Evolutionary conservation across 2,329 filamentous ascomycete genomes (phyloP).

Genomic region (Microthyrium microscopicum): DNA sequence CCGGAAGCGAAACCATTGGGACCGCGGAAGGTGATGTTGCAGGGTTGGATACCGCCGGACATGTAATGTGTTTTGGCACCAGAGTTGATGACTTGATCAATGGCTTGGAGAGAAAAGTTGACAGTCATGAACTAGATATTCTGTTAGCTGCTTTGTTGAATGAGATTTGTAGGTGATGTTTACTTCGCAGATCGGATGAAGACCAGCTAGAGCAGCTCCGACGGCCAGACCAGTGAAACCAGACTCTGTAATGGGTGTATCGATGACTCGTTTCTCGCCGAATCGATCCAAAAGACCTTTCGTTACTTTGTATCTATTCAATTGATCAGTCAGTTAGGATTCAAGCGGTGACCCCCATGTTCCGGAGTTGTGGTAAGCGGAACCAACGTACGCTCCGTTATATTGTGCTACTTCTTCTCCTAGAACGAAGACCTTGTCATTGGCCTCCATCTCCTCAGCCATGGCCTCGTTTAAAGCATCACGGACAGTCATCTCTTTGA

Average conservation of each 20-base stretch:
- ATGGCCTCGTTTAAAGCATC: constrained; percentile 96
- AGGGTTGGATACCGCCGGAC: constrained; percentile 98
- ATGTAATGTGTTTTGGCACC: constrained; percentile 99
- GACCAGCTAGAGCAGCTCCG: constrained; percentile 82
- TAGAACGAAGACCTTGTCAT: constrained; percentile 87
- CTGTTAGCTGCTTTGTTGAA: constrained; percentile 7
- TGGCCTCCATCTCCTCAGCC: constrained; percentile 87
- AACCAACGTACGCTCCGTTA: constrained; percentile 65
- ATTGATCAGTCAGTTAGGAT: constrained; percentile 21
- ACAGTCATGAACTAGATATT: constrained; percentile 98
- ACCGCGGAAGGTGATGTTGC: constrained; percentile 98
- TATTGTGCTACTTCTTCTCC: constrained; percentile 99
- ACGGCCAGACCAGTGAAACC: constrained; percentile 89
- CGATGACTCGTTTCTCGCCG: constrained; percentile 92
- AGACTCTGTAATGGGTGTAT: constrained; percentile 95
- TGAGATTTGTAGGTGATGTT: not conserved
- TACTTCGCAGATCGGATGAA: constrained; percentile 52
- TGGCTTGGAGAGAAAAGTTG: constrained; percentile 99
- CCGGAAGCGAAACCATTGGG: constrained; percentile 95
- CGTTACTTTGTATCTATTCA: constrained; percentile 79
- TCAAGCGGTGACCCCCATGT: constrained; percentile 1
- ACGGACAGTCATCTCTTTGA: constrained; percentile 90
- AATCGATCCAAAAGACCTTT: constrained; percentile 95
- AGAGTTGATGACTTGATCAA: constrained; percentile 99
- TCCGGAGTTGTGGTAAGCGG: constrained; percentile 9